A percentile compares a stretch with the other conserved stretches of the same genome.
phyloP scores from a whole-genome alignment of 495 filamentous ascomycete species.

The Clavariopsis aquatica region DNA sequence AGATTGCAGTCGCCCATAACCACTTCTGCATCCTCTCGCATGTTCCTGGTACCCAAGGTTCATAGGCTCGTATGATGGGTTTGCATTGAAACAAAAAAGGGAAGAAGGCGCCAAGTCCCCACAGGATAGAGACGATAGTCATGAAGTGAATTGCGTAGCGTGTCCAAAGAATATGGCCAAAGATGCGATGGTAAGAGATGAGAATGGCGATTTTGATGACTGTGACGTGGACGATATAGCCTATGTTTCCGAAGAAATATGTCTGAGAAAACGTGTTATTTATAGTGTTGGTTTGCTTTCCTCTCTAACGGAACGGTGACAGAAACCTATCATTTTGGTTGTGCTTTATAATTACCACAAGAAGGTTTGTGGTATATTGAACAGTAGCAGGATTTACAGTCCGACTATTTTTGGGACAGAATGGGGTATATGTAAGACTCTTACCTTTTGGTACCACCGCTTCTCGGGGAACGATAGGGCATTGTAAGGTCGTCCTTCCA shows the following conservation, averaged over 20 bases:
- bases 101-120: slow-evolving; percentile 3
- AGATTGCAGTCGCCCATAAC: slow-evolving; percentile 3
- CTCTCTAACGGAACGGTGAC: too few species aligned
- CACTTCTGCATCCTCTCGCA: not conserved
- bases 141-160: not conserved
- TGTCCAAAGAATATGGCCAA: not conserved
- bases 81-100: slow-evolving; percentile 3
- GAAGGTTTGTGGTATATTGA: too few species aligned
- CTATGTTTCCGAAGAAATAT: not conserved
- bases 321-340: too few species aligned
- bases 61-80: slow-evolving; percentile 2
- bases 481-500: not conserved
- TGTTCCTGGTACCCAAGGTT: slow-evolving; percentile 1
- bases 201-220: slow-evolving; percentile 3
- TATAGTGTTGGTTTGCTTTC: too few species aligned
- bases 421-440: not conserved
- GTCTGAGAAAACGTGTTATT: not conserved
- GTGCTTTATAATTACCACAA: too few species aligned
- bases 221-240: slow-evolving; percentile 3
- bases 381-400: too few species aligned
- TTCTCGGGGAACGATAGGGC: not conserved
- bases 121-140: not conserved
- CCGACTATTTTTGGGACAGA: not conserved
- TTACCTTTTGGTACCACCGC: not conserved
- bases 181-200: slow-evolving; percentile 2